Evolutionary conservation across 1,139 yeast species (phyloP).

Genomic region (Debaryomyces nepalensis): DNA sequence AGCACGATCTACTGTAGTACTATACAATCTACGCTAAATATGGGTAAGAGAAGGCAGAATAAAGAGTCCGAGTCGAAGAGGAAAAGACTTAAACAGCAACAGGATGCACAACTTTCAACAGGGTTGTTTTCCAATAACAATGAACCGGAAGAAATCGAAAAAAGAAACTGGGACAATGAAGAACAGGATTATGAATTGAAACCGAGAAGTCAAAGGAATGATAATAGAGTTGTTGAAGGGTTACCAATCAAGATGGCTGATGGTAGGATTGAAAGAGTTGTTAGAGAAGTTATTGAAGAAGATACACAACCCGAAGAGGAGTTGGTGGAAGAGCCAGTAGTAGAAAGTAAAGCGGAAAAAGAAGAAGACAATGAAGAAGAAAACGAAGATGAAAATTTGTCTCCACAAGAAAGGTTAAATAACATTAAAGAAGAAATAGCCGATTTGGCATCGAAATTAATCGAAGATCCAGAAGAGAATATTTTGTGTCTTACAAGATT

Average conservation of each 20-base stretch:
- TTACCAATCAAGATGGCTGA: conserved; percentile 78
- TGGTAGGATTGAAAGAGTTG: conserved; percentile 72
- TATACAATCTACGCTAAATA: conserved; percentile 19
- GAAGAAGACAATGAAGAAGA: conserved; percentile 36
- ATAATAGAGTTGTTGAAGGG: conserved; percentile 61
- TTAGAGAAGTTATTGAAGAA: conserved; percentile 37
- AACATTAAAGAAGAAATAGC: conserved; percentile 85
- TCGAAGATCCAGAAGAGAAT: conserved; percentile 92
- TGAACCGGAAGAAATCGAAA: conserved; percentile 16
- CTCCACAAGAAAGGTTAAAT: conserved; percentile 61
- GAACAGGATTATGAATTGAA: conserved; percentile 71
- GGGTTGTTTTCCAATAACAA: conserved; percentile 47
- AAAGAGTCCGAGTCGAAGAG: conserved; percentile 48
- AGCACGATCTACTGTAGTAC: not conserved
- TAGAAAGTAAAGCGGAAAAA: conserved; percentile 29
- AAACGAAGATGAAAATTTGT: conserved; percentile 51
- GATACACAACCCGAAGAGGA: conserved; percentile 21
- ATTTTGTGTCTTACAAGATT: conserved; percentile 67
- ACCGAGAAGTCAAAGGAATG: conserved; percentile 51
- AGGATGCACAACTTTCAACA: conserved; percentile 49
- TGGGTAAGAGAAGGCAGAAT: conserved; percentile 53
- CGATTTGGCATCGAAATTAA: conserved; percentile 71
- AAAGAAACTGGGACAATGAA: conserved; percentile 55
- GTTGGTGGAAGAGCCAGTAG: conserved; percentile 27
- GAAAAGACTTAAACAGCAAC: conserved; percentile 53